These are phyloP conservation scores for Fomitiporia mediterranea DNA, from an alignment of 1,284 basidiomycete genomes.

Conservation along the genomic window DNA sequence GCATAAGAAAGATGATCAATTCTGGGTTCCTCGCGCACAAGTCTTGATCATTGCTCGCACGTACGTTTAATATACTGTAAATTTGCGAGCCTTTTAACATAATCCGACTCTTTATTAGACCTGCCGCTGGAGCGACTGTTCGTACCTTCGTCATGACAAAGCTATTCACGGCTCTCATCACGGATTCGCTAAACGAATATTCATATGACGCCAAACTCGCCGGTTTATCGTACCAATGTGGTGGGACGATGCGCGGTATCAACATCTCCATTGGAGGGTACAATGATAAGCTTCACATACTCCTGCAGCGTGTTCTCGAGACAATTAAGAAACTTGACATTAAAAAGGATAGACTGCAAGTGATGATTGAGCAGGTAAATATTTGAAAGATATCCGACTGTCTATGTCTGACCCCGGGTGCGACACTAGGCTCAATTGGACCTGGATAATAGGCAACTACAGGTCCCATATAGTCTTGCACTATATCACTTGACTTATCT, in stretches of 20 bases:
- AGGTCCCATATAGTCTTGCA: constrained; percentile 79
- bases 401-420: too few relatives aligned
- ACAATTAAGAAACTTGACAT: constrained; percentile 68
- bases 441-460: constrained; percentile 85
- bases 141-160: neutral
- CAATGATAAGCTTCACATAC: constrained; percentile 87
- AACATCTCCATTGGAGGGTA: constrained; percentile 78
- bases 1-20: constrained; percentile 95
- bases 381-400: constrained; percentile 9
- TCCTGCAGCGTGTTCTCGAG: constrained; percentile 74
- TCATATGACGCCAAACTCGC: constrained; percentile 93
- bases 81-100: too few relatives aligned
- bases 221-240: constrained; percentile 77
- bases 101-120: too few relatives aligned
- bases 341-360: constrained; percentile 67
- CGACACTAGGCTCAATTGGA: constrained; percentile 54
- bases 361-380: constrained; percentile 80
- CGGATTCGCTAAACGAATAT: constrained; percentile 87
- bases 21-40: constrained; percentile 87
- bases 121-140: neutral
- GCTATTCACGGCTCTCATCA: constrained; percentile 85
- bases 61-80: constrained; percentile 36
- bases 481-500: constrained; percentile 76
- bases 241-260: constrained; percentile 64
- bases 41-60: constrained; percentile 69